Conservation (phyloP, 352 stramenopile genomes). For the Halophytophthora batemanensis region DNA sequence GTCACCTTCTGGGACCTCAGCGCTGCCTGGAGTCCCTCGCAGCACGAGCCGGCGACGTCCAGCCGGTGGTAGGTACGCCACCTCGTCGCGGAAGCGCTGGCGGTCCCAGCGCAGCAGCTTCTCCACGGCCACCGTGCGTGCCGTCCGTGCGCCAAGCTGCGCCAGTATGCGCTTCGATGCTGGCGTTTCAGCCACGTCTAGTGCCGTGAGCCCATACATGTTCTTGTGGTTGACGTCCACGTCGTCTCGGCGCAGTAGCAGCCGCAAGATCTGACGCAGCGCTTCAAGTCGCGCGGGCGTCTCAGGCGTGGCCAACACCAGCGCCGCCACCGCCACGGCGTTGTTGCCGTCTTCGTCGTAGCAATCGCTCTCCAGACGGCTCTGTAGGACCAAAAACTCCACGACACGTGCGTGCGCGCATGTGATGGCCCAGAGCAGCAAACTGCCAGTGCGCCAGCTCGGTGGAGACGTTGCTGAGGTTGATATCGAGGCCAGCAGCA, state of each 20-base stretch:
- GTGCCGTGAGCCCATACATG: slow-evolving; percentile 55
- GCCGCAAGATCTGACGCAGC: slow-evolving; percentile 20
- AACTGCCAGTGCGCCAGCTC: slow-evolving; percentile 37
- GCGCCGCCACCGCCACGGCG: slow-evolving; percentile 44
- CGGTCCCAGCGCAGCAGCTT: slow-evolving; percentile 52
- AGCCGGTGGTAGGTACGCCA: slow-evolving; percentile 33
- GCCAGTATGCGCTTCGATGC: slow-evolving; percentile 42
- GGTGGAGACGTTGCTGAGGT: slow-evolving; percentile 11
- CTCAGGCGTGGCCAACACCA: slow-evolving; percentile 29
- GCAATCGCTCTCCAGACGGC: slow-evolving; percentile 46
- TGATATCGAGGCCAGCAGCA: slow-evolving; percentile 30
- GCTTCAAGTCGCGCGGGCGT: slow-evolving; percentile 9
- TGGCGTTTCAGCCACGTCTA: slow-evolving; percentile 46
- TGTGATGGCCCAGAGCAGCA: slow-evolving; percentile 69
- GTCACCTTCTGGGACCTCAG: background rate
- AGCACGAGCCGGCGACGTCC: slow-evolving; percentile 31
- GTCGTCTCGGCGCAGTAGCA: slow-evolving; percentile 27
- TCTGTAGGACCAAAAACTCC: slow-evolving; percentile 46
- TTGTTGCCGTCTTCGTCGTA: slow-evolving; percentile 79
- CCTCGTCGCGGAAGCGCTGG: slow-evolving; percentile 42
- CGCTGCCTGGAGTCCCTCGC: slow-evolving; percentile 11
- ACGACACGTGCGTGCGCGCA: slow-evolving; percentile 34
- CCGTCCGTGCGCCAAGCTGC: slow-evolving; percentile 38
- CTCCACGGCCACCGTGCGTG: slow-evolving; percentile 40
- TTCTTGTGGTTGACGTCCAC: slow-evolving; percentile 74